Evolutionary conservation across 2,329 filamentous ascomycete genomes (phyloP).

Genomic region (Pseudopyricularia javanii): DNA sequence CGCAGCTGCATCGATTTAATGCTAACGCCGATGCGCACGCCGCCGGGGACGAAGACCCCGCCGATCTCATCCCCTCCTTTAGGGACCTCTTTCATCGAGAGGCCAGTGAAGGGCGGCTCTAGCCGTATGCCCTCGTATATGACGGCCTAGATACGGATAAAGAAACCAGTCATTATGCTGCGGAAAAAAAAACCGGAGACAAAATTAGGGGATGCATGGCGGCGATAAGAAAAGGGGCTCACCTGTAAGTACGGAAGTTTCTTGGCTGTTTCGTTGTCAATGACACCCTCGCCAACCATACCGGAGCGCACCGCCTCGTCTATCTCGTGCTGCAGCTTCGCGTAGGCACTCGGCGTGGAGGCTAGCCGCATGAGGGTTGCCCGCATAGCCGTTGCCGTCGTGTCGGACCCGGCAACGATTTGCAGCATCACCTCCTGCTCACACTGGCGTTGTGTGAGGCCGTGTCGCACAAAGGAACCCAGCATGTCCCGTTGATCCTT

Average conservation of each 20-base stretch:
- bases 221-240: background rate
- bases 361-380: conserved; percentile 34
- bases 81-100: conserved; percentile 10
- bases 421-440: conserved; percentile 17
- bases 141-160: conserved; percentile 7
- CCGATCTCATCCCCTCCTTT: conserved; percentile 15
- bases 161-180: background rate
- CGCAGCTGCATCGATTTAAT: conserved; percentile 5
- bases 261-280: conserved; percentile 14
- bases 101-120: conserved; percentile 9
- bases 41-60: conserved; percentile 16
- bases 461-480: conserved; percentile 18
- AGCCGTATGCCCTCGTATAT: conserved; percentile 13
- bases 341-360: conserved; percentile 29
- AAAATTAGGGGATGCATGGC: background rate
- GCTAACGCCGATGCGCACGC: conserved; percentile 12
- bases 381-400: conserved; percentile 36
- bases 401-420: conserved; percentile 28
- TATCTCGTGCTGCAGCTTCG: conserved; percentile 31
- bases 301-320: conserved; percentile 20
- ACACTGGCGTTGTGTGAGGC: conserved; percentile 15
- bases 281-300: conserved; percentile 13
- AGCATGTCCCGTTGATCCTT: conserved; percentile 36
- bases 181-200: background rate
- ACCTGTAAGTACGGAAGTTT: conserved; percentile 14